Evolutionary conservation across 805 yeast species (phyloP).

Genomic region (Nakazawaea populi): DNA sequence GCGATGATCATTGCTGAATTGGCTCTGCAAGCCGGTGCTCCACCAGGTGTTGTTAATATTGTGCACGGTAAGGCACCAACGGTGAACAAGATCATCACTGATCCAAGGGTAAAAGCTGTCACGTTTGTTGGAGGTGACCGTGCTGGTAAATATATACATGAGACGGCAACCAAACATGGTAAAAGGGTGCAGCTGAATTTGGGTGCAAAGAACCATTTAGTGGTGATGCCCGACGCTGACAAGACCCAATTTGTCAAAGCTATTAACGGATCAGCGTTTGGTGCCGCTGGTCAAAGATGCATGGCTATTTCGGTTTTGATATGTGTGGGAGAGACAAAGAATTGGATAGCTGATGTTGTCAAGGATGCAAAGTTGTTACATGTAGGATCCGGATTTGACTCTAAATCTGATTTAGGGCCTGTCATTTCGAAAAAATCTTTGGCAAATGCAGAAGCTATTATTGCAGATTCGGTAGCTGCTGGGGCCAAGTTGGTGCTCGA

Average conservation of each 20-base stretch:
- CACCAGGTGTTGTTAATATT: slow-evolving; percentile 65
- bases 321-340: slow-evolving; percentile 60
- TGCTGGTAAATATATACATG: slow-evolving; percentile 71
- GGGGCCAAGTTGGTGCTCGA: slow-evolving; percentile 63
- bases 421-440: slow-evolving; percentile 58
- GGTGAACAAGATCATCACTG: slow-evolving; percentile 64
- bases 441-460: slow-evolving; percentile 48
- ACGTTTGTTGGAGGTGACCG: slow-evolving; percentile 77
- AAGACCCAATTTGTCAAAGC: slow-evolving; percentile 58
- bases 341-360: slow-evolving; percentile 58
- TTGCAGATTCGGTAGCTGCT: slow-evolving; percentile 46
- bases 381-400: slow-evolving; percentile 63
- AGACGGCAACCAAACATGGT: slow-evolving; percentile 59
- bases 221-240: slow-evolving; percentile 69
- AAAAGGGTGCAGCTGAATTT: slow-evolving; percentile 74
- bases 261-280: slow-evolving; percentile 70
- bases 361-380: slow-evolving; percentile 49
- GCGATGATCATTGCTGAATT: slow-evolving; percentile 70
- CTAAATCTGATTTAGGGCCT: slow-evolving; percentile 64
- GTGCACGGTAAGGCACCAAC: slow-evolving; percentile 72
- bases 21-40: slow-evolving; percentile 68
- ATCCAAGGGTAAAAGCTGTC: slow-evolving; percentile 69
- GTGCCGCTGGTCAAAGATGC: slow-evolving; percentile 84
- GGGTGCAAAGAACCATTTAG: slow-evolving; percentile 76
- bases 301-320: slow-evolving; percentile 73